phyloP scores from a whole-genome alignment of 208 protist genomes.

The Crithidia thermophila region DNA sequence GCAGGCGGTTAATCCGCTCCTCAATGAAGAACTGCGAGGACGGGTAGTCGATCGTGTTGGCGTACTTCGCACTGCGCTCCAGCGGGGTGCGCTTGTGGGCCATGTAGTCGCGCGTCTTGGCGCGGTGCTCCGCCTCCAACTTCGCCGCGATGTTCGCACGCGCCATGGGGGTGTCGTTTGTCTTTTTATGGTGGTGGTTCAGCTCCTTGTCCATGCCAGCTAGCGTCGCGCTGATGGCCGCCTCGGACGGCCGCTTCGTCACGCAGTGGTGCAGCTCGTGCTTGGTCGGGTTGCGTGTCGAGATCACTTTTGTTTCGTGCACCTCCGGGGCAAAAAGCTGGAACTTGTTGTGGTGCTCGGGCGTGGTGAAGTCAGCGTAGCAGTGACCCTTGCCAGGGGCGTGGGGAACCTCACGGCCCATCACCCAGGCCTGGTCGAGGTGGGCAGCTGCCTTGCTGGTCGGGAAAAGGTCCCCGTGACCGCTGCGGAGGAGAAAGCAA shows the following conservation, averaged over 20 bases:
- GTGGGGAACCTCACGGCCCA: conserved; percentile 44
- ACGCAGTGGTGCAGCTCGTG: conserved; percentile 31
- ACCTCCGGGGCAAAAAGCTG: conserved; percentile 41
- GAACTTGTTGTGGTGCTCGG: conserved; percentile 50
- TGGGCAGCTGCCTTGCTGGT: conserved; percentile 82
- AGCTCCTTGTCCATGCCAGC: conserved; percentile 41
- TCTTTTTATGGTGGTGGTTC: conserved; percentile 36
- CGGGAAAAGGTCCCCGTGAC: conserved; percentile 82
- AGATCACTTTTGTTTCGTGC: conserved; percentile 32
- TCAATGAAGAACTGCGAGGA: conserved; percentile 25
- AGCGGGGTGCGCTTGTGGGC: conserved; percentile 34
- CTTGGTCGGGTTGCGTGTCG: conserved; percentile 16
- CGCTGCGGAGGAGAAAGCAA: conserved; percentile 36
- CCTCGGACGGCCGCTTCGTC: conserved; percentile 33
- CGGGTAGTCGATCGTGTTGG: conserved; percentile 35
- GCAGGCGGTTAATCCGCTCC: conserved; percentile 29
- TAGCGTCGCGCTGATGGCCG: conserved; percentile 29
- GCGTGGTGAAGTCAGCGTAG: conserved; percentile 49
- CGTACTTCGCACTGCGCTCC: conserved; percentile 20
- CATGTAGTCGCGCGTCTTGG: conserved; percentile 69
- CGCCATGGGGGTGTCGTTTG: conserved; percentile 51
- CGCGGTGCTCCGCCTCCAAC: conserved; percentile 43
- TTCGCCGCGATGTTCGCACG: conserved; percentile 72
- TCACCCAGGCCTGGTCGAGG: conserved; percentile 60
- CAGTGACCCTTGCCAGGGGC: conserved; percentile 59